These are phyloP conservation scores for Zoysia pacifica DNA, from an alignment of 176 grass and related monocot genomes.

Conservation along the genomic window DNA sequence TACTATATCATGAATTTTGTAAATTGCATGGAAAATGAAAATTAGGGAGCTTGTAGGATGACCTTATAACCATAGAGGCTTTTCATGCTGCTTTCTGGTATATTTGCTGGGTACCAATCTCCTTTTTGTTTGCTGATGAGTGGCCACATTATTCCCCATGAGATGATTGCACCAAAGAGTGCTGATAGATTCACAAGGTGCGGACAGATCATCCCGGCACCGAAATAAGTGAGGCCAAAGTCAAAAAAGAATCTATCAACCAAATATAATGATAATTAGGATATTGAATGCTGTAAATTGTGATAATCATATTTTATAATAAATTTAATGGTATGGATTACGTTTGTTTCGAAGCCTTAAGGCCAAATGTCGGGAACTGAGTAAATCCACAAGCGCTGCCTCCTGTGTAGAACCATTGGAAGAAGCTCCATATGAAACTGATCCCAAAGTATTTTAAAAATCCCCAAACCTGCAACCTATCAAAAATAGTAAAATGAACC, in stretches of 20 bases:
- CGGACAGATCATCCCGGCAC: constrained; percentile 90
- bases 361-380: constrained; percentile 86
- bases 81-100: constrained; percentile 74
- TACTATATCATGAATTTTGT: not conserved
- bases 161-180: constrained; percentile 74
- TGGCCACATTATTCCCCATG: constrained; percentile 91
- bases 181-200: constrained; percentile 85
- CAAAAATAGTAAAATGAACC: constrained; percentile 1
- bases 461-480: constrained; percentile 67
- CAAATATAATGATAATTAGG: constrained; percentile 16
- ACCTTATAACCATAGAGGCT: constrained; percentile 96
- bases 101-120: constrained; percentile 66
- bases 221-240: constrained; percentile 80
- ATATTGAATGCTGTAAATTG: not conserved
- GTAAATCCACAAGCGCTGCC: constrained; percentile 74
- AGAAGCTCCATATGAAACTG: constrained; percentile 85
- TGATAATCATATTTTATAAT: not conserved
- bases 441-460: constrained; percentile 71
- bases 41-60: not conserved
- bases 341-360: constrained; percentile 90
- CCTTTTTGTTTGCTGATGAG: constrained; percentile 71
- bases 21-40: not conserved
- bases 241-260: constrained; percentile 83
- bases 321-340: constrained; percentile 27
- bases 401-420: constrained; percentile 92